Conservation (phyloP, 169 alveolate species). For the Plasmodium ovale region DNA sequence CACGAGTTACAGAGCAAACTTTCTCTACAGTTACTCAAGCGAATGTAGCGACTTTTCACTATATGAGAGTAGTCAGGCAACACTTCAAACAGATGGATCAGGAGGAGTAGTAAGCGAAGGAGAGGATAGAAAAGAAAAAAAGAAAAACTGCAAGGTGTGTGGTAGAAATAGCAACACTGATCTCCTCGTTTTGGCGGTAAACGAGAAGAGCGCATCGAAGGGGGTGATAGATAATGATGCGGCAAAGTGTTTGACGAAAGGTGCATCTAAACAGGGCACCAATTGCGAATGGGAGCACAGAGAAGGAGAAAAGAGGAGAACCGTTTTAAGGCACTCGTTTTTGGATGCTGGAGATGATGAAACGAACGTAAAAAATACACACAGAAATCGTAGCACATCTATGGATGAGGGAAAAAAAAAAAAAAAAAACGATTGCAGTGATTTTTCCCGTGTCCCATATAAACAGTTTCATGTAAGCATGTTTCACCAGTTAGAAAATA, state of each 20-base stretch:
- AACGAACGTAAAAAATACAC: neutral
- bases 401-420: neutral
- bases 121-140: neutral
- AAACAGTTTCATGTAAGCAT: slow-evolving; percentile 10
- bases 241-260: too few relatives aligned
- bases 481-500: slow-evolving; percentile 31
- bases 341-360: neutral
- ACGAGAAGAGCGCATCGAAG: too few relatives aligned
- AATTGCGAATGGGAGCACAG: neutral
- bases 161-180: too few relatives aligned
- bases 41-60: slow-evolving; percentile 14
- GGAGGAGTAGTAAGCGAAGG: neutral
- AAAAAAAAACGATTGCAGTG: neutral
- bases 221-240: too few relatives aligned
- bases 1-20: neutral
- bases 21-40: slow-evolving; percentile 14
- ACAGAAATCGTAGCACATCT: neutral
- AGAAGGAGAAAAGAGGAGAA: neutral
- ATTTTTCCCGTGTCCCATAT: neutral
- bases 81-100: neutral
- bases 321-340: slow-evolving; percentile 5
- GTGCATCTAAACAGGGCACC: too few relatives aligned
- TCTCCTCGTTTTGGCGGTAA: too few relatives aligned
- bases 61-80: neutral
- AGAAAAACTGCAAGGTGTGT: too few relatives aligned